These are phyloP conservation scores for Neostapfia colusana DNA, from an alignment of 176 grass and related monocot species.

Conservation along the genomic window DNA sequence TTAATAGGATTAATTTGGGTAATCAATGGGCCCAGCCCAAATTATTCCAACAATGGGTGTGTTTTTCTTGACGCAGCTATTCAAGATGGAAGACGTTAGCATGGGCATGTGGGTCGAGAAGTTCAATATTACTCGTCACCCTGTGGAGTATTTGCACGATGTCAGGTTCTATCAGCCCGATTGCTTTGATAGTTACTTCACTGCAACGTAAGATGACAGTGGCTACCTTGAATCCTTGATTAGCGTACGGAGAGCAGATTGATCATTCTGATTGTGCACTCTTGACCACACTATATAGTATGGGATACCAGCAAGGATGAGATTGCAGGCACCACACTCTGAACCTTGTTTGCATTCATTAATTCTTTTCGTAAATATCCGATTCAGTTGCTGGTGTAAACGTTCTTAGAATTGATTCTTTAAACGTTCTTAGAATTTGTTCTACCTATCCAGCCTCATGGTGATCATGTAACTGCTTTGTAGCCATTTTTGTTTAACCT, in stretches of 20 bases:
- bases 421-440: conserved; percentile 39
- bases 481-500: neutral
- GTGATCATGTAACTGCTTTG: neutral
- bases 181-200: conserved; percentile 63
- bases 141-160: conserved; percentile 55
- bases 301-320: neutral
- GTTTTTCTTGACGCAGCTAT: conserved; percentile 11
- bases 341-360: conserved; percentile 4
- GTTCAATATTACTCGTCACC: conserved; percentile 32
- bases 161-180: conserved; percentile 64
- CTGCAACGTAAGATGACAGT: conserved; percentile 47
- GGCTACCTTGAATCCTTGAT: neutral
- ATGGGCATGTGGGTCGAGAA: conserved; percentile 81
- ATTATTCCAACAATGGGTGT: too few relatives aligned
- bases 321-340: neutral
- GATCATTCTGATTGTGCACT: neutral
- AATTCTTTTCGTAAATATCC: conserved; percentile 34
- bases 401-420: neutral
- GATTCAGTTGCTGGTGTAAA: conserved; percentile 34
- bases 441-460: conserved; percentile 21
- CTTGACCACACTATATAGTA: neutral
- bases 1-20: too few relatives aligned
- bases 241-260: neutral
- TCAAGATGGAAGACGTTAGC: conserved; percentile 63
- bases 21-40: too few relatives aligned